Base-by-base conservation (phyloP, 345 rosid species). In the Melaleuca quinquenervia region DNA sequence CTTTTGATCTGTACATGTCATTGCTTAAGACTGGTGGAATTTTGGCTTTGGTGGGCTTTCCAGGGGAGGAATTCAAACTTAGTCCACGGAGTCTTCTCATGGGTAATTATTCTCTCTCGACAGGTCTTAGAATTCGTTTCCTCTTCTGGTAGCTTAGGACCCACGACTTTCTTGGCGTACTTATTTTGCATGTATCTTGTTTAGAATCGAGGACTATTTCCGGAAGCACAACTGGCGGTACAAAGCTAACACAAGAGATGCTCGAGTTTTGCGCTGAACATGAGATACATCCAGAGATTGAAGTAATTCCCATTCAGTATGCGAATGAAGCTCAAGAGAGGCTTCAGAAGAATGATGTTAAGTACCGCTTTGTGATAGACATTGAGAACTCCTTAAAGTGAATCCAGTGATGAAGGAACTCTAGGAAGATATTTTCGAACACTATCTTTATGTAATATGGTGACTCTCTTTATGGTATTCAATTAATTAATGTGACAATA, bases 1-100 rank as follows among this genome's bases (percentile, higher is more conserved):
- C 93, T 20, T 91, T 95, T 84, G 96, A 96, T 90, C 92, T 91
- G 29, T 93, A 87, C 95, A 78, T 96, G 96, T 91, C 95, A 10
- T 92, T 95, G 27, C 85, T 90, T 50, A 90, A 89, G 87, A 85
- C 85, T 49, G 87, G 84, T 53, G 93, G 93, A 24, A 54, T 90
- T 82, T 55, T 90, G 22, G 87, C 86, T 27, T 87, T 88, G 7
- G 93, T 85, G 6, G 90, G 92, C 20, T 74, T 87, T 87, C 92
- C 92, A 41, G 32, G 87, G 41, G 84, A 53, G 24, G 91, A 88
- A 85, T 85, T 90, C 52, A 86, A 91, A 87, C 50, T 91, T 83
- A 54, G 48, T 52, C 93, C 93, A 6, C 76, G 76, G 11, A 87
- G 58, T 84, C 89, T 91, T 9, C 83, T 50, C 50, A 41, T 82